Base-by-base conservation (phyloP, 2,329 filamentous ascomycete species). In the Clarireedia paspali region DNA sequence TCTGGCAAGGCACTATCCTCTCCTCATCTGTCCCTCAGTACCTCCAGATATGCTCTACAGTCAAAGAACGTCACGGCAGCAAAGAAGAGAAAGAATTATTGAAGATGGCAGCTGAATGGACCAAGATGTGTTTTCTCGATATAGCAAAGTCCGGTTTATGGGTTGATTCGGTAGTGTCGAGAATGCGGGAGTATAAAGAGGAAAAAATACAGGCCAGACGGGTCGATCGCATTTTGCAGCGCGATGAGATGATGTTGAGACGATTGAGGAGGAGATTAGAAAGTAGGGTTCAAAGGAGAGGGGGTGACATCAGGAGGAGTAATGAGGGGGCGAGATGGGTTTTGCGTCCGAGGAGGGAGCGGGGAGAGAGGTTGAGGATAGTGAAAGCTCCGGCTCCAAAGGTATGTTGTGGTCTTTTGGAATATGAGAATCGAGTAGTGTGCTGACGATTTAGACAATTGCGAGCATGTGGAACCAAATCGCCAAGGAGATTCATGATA, bases 1-100 rank as follows among this genome's bases (percentile, higher is more conserved):
- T 17, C 7, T 50, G 48, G 48, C 48, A 50, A 50, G 48, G 48
- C 15, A 50, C 24, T 14, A 50, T 50, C 23, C 48, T 50, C 23
- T 20, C 48, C 34, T 40, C 48, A 17, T 40, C 48, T 39, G 30
- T 50, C 23, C 48, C 48, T 10, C 20, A 40, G n/a, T 50, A 50
- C 5, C 36, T 50, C 17, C 48, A 39, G 3, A 40, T 50, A 27
- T 50, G 48, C n/a, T 34, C 48, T 24, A 26, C 48, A 7, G 36
- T 27, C 23, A 50, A 20, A 12, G 17, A 20, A 20, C 36, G 20
- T 0, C 48, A 50, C 14, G 7, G 20, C 27, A 40, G 48, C 20
- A 9, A 7, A 3, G 48, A 40, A 24, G 48, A 50, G 17, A 40
- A 12, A 7, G 14, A 50, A 17, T 27, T 17, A 14, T 12, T 50